phyloP scores from a whole-genome alignment of 176 grass and related monocot genomes.

The Avena sativa region DNA sequence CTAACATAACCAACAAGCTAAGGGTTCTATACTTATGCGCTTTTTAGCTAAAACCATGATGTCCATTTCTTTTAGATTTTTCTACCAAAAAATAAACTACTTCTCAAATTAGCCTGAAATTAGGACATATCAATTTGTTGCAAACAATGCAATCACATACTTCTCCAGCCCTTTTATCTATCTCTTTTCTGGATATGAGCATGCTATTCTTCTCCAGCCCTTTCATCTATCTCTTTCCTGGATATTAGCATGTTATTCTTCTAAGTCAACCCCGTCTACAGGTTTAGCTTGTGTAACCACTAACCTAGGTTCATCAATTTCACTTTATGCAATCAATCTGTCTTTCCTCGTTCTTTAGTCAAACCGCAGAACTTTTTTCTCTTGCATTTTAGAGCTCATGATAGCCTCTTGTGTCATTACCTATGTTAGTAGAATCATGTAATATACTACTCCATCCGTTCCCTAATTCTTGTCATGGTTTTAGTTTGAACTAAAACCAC shows the following conservation, averaged over 20 bases:
- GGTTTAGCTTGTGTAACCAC: conserved; percentile 21
- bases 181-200: conserved; percentile 9
- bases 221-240: background rate
- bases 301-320: background rate
- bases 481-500: no score
- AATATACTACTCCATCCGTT: background rate
- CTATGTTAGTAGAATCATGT: background rate
- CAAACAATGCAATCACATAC: background rate
- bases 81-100: background rate
- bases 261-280: background rate
- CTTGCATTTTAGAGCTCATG: background rate
- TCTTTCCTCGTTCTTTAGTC: background rate
- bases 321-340: background rate
- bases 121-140: background rate
- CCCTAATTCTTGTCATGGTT: no score
- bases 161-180: background rate
- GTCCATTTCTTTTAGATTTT: background rate
- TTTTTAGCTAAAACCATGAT: background rate
- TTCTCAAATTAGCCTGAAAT: background rate
- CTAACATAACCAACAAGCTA: background rate
- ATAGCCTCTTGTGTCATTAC: background rate
- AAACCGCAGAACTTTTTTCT: background rate
- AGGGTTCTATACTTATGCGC: background rate
- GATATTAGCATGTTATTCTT: conserved; percentile 7
- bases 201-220: background rate